phyloP scores from a whole-genome alignment of 768 basidiomycete species.

The Leccinum truebloodii region DNA sequence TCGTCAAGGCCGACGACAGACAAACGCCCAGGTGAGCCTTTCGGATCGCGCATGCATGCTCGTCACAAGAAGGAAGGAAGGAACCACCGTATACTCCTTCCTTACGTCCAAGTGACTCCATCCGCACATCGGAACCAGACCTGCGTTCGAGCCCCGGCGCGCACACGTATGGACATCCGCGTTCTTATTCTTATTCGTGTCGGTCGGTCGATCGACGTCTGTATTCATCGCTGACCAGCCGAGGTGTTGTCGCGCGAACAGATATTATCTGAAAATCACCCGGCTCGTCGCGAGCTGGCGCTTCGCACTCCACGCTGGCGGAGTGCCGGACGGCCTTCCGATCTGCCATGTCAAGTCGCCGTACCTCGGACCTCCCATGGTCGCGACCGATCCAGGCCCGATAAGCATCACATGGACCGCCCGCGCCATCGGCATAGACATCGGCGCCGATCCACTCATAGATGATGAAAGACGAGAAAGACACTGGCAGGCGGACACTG shows the following conservation, averaged over 20 bases:
- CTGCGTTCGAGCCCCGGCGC: not conserved
- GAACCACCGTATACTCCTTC: not conserved
- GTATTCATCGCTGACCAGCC: not conserved
- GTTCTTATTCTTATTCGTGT: not conserved
- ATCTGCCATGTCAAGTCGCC: constrained; percentile 31
- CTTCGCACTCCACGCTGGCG: constrained; percentile 19
- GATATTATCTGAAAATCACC: constrained; percentile 27
- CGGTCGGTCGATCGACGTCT: not conserved
- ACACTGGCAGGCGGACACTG: not conserved
- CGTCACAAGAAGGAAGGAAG: not conserved
- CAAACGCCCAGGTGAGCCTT: constrained; percentile 26
- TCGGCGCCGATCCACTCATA: not conserved
- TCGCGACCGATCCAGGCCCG: constrained; percentile 16
- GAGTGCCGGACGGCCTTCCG: constrained; percentile 17
- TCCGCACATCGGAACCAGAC: not conserved
- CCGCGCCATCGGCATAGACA: not conserved
- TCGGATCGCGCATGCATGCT: not conserved
- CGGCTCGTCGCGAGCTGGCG: constrained; percentile 24
- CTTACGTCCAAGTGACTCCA: not conserved
- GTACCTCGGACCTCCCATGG: constrained; percentile 28
- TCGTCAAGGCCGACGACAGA: constrained; percentile 30
- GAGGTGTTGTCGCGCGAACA: constrained; percentile 2
- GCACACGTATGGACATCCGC: not conserved
- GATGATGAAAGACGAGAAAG: not conserved
- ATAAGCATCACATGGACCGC: constrained; percentile 20